Evolutionary conservation across 352 stramenopile genomes (phyloP).

Genomic region (Pythium aphanidermatum): DNA sequence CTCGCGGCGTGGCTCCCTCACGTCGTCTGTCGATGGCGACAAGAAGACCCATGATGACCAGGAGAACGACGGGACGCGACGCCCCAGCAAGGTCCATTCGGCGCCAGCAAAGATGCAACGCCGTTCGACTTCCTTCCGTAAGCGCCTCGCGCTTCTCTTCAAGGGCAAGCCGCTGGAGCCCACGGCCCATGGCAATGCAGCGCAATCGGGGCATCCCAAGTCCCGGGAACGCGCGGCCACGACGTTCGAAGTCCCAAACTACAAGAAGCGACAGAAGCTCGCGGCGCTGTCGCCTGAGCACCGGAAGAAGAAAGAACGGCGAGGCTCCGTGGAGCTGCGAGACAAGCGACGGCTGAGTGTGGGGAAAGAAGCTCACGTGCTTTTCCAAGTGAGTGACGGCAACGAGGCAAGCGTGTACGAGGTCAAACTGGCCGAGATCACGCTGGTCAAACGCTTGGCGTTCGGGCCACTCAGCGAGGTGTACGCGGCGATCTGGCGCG

Average conservation of each 20-base stretch:
- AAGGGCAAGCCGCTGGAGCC: background rate
- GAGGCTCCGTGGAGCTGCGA: slow-evolving; percentile 42
- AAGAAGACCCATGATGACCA: background rate
- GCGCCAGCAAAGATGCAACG: background rate
- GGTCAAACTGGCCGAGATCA: slow-evolving; percentile 71
- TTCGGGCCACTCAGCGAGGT: slow-evolving; percentile 65
- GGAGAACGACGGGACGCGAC: background rate
- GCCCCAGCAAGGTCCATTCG: slow-evolving; percentile 1
- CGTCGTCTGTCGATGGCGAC: slow-evolving; percentile 6
- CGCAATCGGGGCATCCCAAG: too few relatives aligned
- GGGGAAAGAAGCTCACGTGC: slow-evolving; percentile 43
- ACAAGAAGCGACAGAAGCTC: slow-evolving; percentile 46
- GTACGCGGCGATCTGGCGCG: slow-evolving; percentile 69
- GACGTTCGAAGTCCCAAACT: slow-evolving; percentile 56
- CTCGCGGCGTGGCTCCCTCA: slow-evolving; percentile 9
- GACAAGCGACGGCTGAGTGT: slow-evolving; percentile 61
- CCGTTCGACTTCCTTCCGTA: slow-evolving; percentile 11
- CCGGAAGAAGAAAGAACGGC: slow-evolving; percentile 54
- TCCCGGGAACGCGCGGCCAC: slow-evolving; percentile 18
- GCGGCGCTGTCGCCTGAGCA: slow-evolving; percentile 45
- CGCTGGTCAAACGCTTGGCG: slow-evolving; percentile 65
- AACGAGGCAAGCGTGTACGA: slow-evolving; percentile 72
- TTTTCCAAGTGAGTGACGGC: slow-evolving; percentile 60
- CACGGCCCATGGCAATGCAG: too few relatives aligned
- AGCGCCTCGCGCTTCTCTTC: slow-evolving; percentile 11